Base-by-base conservation (phyloP, 768 basidiomycete genomes). In the Podaxis carcinomalis region DNA sequence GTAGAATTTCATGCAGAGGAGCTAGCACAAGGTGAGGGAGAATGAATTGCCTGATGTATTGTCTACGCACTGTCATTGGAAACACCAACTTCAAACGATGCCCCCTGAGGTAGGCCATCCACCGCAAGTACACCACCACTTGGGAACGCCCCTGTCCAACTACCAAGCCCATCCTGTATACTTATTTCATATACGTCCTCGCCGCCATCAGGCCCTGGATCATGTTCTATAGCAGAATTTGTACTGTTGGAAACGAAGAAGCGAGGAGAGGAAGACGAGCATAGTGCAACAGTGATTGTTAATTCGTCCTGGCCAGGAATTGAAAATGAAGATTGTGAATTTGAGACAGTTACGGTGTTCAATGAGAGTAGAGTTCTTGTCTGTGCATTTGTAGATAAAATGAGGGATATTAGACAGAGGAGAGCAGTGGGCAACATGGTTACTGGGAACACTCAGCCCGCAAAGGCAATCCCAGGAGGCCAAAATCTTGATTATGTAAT, bases 161-260 rank as follows among this genome's bases (percentile, higher is more conserved):
- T 51, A 7, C 62, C 66, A n/a, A 57, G 19, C 6, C 66, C 66
- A 39, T 60, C 44, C 4, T 46, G 28, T 1, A 67, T 49, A 0
- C 51, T 57, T 16, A 90, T 80, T 68, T 88, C 83, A 56, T 73
- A 77, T 5, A 78, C 76, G 66, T 78, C 74, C 0, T 64, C 59
- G 3, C 77, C 77, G 11, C 77, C 79, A 4, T 47, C 61, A 1
- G 76, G 68, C 1, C 76, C 74, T 7, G 84, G 78, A 59, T 72
- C 66, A 23, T 67, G 68, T 44, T 68, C 53, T 10, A 69, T 68
- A 7, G 75, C 76, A 10, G 64, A 66, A 46, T 67, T 66, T 23
- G 67, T 70, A 58, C 73, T 75, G 64, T 87, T 90, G 0, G 83
- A 81, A 3, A 92, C 67, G 62, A 88, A 84, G 65, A 91, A 86